phyloP scores from a whole-genome alignment of 352 stramenopile species.

The Pythium insidiosum region DNA sequence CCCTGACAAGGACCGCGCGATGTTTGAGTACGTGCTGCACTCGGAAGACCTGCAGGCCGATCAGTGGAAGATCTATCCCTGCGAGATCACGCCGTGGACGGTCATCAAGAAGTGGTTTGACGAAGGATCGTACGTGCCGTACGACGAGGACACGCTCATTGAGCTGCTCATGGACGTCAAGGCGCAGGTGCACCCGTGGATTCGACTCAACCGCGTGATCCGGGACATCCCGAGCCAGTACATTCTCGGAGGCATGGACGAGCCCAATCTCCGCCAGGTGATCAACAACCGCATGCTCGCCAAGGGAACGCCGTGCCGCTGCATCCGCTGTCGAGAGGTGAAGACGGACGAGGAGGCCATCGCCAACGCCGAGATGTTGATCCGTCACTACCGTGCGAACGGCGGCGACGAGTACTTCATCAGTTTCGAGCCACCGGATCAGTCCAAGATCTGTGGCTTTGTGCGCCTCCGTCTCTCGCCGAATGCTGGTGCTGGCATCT shows the following conservation, averaged over 20 bases:
- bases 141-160: constrained; percentile 82
- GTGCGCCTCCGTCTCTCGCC: constrained; percentile 73
- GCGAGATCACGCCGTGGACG: constrained; percentile 88
- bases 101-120: constrained; percentile 91
- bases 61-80: constrained; percentile 95
- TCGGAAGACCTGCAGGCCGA: constrained; percentile 88
- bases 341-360: constrained; percentile 82
- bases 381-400: constrained; percentile 82
- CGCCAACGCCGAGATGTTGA: constrained; percentile 50
- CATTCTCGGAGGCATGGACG: constrained; percentile 89
- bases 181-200: constrained; percentile 90
- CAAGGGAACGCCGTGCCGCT: constrained; percentile 67
- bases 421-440: constrained; percentile 87
- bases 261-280: constrained; percentile 88
- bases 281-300: constrained; percentile 81
- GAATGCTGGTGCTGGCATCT: constrained; percentile 56
- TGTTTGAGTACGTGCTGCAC: constrained; percentile 89
- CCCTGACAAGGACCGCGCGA: constrained; percentile 72
- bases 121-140: constrained; percentile 83
- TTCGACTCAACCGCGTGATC: constrained; percentile 91
- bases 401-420: constrained; percentile 89
- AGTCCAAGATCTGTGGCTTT: constrained; percentile 89
- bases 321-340: constrained; percentile 90
- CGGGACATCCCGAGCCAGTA: constrained; percentile 92
- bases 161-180: constrained; percentile 88